Percentiles rank a stretch among this genome's conserved stretches.
These are phyloP conservation scores for Guillardia theta DNA, from an alignment of 78 protist species.

Conservation along the genomic window DNA sequence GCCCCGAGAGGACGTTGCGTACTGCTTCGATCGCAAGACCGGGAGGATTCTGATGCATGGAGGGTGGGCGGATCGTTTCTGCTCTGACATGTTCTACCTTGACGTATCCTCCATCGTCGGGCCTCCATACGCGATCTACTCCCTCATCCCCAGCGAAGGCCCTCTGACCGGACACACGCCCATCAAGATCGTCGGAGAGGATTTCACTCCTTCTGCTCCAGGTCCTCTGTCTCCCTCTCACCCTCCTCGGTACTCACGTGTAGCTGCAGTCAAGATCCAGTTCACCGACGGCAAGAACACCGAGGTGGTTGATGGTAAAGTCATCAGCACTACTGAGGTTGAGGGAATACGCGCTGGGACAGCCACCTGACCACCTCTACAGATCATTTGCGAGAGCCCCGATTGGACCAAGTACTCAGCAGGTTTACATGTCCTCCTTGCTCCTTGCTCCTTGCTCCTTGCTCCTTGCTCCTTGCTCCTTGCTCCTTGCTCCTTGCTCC, in stretches of 20 bases:
- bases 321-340: background rate
- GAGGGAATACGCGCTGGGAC: too few relatives aligned
- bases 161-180: conserved; percentile 24
- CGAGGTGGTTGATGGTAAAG: background rate
- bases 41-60: background rate
- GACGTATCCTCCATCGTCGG: conserved; percentile 49
- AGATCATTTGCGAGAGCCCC: conserved; percentile 12
- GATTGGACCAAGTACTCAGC: background rate
- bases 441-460: too few relatives aligned
- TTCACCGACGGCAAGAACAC: background rate
- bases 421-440: too few relatives aligned
- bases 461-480: too few relatives aligned
- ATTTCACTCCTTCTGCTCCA: background rate
- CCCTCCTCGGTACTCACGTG: too few relatives aligned
- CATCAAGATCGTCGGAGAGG: background rate
- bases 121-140: conserved; percentile 33
- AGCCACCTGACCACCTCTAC: too few relatives aligned
- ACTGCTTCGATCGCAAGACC: background rate
- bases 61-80: conserved; percentile 25
- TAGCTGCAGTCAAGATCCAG: background rate
- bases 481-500: too few relatives aligned
- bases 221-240: too few relatives aligned
- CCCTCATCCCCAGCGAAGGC: background rate
- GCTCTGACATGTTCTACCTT: background rate
- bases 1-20: conserved; percentile 34